phyloP scores from a whole-genome alignment of 2,329 filamentous ascomycete species.

The Sporothrix protearum region DNA sequence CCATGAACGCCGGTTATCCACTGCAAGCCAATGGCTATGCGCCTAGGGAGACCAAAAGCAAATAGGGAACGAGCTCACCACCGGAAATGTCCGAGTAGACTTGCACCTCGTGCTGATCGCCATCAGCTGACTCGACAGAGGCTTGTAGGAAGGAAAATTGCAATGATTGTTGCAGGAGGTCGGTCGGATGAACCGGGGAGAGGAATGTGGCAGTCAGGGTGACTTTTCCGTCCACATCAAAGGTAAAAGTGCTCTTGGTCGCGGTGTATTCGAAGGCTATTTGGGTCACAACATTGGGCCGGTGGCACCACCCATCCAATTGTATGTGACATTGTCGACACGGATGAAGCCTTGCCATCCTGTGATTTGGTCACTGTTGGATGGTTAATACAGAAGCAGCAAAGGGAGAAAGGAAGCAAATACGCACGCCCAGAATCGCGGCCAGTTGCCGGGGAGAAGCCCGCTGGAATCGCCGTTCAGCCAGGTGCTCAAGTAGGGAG shows the following conservation, averaged over 20 bases:
- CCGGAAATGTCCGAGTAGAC: slow-evolving; percentile 71
- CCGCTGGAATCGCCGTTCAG: slow-evolving; percentile 60
- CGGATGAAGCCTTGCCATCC: slow-evolving; percentile 68
- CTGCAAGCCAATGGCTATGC: neutral
- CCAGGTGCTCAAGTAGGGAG: slow-evolving; percentile 72
- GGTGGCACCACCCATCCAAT: slow-evolving; percentile 62
- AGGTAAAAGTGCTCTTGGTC: slow-evolving; percentile 66
- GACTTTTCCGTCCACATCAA: slow-evolving; percentile 60
- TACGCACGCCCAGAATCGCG: slow-evolving; percentile 63
- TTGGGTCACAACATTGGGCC: slow-evolving; percentile 54
- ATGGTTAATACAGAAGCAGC: neutral
- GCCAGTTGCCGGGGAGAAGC: slow-evolving; percentile 66
- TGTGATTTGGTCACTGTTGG: slow-evolving; percentile 48
- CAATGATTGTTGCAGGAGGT: slow-evolving; percentile 64
- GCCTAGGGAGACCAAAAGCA: neutral
- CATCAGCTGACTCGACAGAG: slow-evolving; percentile 60
- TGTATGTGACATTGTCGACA: slow-evolving; percentile 62
- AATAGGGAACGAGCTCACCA: slow-evolving; percentile 43
- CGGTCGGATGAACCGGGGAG: slow-evolving; percentile 64
- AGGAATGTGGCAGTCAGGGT: slow-evolving; percentile 66
- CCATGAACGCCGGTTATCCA: neutral
- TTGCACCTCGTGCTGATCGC: slow-evolving; percentile 59
- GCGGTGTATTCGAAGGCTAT: slow-evolving; percentile 66
- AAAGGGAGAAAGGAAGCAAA: neutral
- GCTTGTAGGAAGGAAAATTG: slow-evolving; percentile 68